phyloP scores from a whole-genome alignment of 768 basidiomycete species.

The Leccinum olivaceopallidum region DNA sequence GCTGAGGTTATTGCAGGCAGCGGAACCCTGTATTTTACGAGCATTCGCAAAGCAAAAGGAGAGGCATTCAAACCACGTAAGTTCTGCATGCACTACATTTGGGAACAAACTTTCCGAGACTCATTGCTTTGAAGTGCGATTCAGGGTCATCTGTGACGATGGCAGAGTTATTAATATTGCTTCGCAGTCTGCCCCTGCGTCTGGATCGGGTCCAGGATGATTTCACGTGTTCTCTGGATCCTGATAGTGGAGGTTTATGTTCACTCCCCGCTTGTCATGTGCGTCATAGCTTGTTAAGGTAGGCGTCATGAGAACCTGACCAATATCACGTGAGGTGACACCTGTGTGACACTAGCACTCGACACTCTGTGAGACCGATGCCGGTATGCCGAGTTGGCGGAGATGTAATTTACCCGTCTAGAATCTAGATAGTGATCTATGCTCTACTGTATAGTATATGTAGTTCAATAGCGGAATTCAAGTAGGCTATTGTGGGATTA shows the following conservation, averaged over 20 bases:
- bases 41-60: conserved; percentile 75
- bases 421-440: too few relatives aligned
- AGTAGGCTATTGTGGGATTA: too few relatives aligned
- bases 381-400: too few relatives aligned
- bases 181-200: conserved; percentile 4
- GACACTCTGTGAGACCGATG: too few relatives aligned
- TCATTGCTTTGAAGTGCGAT: conserved; percentile 48
- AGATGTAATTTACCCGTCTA: too few relatives aligned
- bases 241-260: neutral
- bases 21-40: conserved; percentile 83
- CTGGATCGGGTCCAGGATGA: conserved; percentile 1
- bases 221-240: neutral
- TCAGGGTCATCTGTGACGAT: conserved; percentile 66
- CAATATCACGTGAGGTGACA: too few relatives aligned
- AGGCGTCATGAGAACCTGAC: too few relatives aligned
- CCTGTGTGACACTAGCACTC: too few relatives aligned
- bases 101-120: neutral
- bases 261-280: neutral
- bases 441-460: too few relatives aligned
- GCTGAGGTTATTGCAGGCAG: conserved; percentile 42
- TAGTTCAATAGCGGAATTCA: too few relatives aligned
- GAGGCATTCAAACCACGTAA: conserved; percentile 65
- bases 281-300: neutral
- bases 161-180: conserved; percentile 45
- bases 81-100: neutral